Evolutionary conservation across 805 yeast species (phyloP), one percentile per base, ranked within the genome.

Genomic region (Saturnispora galanensis): DNA sequence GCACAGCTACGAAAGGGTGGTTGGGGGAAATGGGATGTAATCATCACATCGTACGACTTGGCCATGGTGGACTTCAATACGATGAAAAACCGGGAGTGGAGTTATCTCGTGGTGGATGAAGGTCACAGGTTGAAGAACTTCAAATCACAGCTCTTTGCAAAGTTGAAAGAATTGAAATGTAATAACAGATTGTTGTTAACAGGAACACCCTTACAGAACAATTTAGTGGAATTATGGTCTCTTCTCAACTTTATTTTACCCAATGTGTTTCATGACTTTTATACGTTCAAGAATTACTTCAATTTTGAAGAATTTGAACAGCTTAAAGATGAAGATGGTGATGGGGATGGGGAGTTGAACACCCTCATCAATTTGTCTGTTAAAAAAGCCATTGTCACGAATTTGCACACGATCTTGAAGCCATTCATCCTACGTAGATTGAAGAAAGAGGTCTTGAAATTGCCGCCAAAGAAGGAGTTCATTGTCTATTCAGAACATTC

Each of bases 131-230:
- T 90, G 52, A 93, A 90, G 57, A 90, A 90, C 59, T 73, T 80
- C 50, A 78, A 89, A 53, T 85, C 95, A 61, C 67, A 78, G 52
- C 68, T 90, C 48, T 81, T 90, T 42, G 72, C 72, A 44, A 79
- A 79, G 48, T 70, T 90, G 52, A 89, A 86, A 55, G 72, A 71
- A 50, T 70, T 86, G 33, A 67, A 73, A 12, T 79, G 83, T 1
- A 69, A 77, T 1, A 90, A 90, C 57, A 68, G 96, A 49, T 66
- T 90, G 39, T 66, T 90, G 26, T 65, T 90, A 11, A 90, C 98
- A 0, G 98, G 98, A n/a, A 90, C 98, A 0, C 97, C 98, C 0
- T 67, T 90, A 42, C 98, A 90, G 60, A 90, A 90, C 59, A 90
- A 89, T 56, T 66, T 90, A 46, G 75, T 82, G 43, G 97, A 93